These are phyloP conservation scores for Abortiporus biennis DNA, from an alignment of 1,284 basidiomycete species.

Conservation along the genomic window DNA sequence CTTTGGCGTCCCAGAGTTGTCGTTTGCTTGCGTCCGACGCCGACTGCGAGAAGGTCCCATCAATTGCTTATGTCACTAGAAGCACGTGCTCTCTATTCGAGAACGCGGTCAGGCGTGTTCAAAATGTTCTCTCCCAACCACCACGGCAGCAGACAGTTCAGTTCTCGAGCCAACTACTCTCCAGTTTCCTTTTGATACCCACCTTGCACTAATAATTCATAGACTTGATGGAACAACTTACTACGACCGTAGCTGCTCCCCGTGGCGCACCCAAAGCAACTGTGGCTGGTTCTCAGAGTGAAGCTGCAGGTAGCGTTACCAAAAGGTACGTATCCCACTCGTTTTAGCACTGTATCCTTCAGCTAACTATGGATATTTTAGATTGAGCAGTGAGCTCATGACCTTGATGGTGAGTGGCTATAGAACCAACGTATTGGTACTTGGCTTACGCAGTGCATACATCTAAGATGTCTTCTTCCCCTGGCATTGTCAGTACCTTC, in stretches of 20 bases:
- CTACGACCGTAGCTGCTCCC: conserved; percentile 50
- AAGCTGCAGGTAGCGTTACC: conserved; percentile 68
- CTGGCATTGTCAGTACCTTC: conserved; percentile 60
- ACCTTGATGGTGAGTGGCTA: conserved; percentile 65
- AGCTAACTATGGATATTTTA: conserved; percentile 20
- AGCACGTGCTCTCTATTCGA: conserved; percentile 2
- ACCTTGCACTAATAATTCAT: not conserved
- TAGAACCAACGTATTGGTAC: not conserved
- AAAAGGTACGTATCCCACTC: conserved; percentile 49
- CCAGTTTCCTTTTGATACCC: conserved; percentile 4
- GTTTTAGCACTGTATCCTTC: conserved; percentile 3
- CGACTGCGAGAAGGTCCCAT: not conserved
- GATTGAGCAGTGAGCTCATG: conserved; percentile 78
- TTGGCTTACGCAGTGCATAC: conserved; percentile 7
- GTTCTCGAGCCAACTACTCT: conserved; percentile 12
- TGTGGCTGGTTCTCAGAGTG: conserved; percentile 41
- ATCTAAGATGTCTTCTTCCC: conserved; percentile 74
- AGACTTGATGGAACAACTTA: conserved; percentile 62
- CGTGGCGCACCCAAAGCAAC: conserved; percentile 50
- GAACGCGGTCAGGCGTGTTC: conserved; percentile 8
- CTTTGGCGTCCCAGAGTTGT: conserved; percentile 4
- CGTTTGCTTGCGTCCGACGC: not conserved
- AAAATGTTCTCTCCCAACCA: conserved; percentile 6
- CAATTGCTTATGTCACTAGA: not conserved
- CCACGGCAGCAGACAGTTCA: conserved; percentile 1